Evolutionary conservation across 1,139 yeast species (phyloP).

Genomic region (Candida tetrigidarum): DNA sequence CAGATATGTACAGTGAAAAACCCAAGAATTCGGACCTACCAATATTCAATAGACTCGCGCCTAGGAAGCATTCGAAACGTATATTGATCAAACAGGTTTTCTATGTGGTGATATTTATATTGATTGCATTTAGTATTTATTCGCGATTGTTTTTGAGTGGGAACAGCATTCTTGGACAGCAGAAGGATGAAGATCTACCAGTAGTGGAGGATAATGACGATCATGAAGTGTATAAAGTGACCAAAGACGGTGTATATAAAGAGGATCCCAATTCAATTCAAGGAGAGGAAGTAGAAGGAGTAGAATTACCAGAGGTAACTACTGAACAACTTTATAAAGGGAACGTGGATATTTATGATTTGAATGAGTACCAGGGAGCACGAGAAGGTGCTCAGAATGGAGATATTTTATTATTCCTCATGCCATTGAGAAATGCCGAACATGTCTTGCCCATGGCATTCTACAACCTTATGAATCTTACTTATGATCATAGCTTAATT

Average conservation of each 20-base stretch:
- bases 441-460: slow-evolving; percentile 81
- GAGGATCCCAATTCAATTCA: slow-evolving; percentile 7
- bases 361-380: slow-evolving; percentile 59
- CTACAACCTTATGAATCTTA: slow-evolving; percentile 81
- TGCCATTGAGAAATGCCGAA: slow-evolving; percentile 86
- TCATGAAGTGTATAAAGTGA: slow-evolving; percentile 37
- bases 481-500: slow-evolving; percentile 80
- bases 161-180: neutral
- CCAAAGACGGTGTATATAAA: slow-evolving; percentile 39
- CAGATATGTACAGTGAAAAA: slow-evolving; percentile 32
- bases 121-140: slow-evolving; percentile 17
- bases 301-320: slow-evolving; percentile 11
- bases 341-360: slow-evolving; percentile 62
- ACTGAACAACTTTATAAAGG: slow-evolving; percentile 29
- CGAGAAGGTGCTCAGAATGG: slow-evolving; percentile 56
- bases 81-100: slow-evolving; percentile 16
- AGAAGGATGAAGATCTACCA: slow-evolving; percentile 2
- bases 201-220: slow-evolving; percentile 13
- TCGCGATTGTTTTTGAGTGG: slow-evolving; percentile 8
- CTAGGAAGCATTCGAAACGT: slow-evolving; percentile 18
- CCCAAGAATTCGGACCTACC: slow-evolving; percentile 52
- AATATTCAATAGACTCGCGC: slow-evolving; percentile 22
- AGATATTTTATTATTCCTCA: slow-evolving; percentile 69
- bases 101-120: slow-evolving; percentile 12
- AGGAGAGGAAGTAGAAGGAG: neutral